Base-by-base conservation (phyloP, 1,284 basidiomycete genomes). In the Ustilago nuda region DNA sequence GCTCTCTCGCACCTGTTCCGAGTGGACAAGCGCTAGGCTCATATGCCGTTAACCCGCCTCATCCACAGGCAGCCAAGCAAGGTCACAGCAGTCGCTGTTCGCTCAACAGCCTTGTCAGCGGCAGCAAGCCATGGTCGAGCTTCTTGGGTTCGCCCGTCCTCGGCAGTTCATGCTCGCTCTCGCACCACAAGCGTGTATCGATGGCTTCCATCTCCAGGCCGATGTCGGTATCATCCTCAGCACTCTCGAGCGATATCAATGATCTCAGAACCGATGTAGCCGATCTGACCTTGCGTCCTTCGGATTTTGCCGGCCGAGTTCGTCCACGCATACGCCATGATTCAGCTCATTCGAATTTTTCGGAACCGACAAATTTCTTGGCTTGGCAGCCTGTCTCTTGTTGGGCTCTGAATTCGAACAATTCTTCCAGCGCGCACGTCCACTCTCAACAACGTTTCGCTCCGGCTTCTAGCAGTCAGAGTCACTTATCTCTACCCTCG, bases 141-240 rank as follows among this genome's bases (percentile, higher is more conserved):
- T 52, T 76, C 2, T 32, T 76, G 32, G 57, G 52, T 23, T 76
- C 69, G 27, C 66, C 74, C 27, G 45, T 61, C 27, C 64, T 71
- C 7, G 60, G 64, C n/a, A 61, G 58, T 41, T 37, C 19, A 27
- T 36, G 53, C 52, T 68, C 69, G 7, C 56, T 45, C 11, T 64
- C 55, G 27, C 63, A 56, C n/a, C 23, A 59, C 56, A 76, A 66
- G 60, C 54, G 66, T 4, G 27, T 76, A 1, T 66, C 74, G 15
- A 61, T 61, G 5, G 51, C 53, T 27, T 51, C 61, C 17, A 72
- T 76, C 56, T 76, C 74, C 19, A 50, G 74, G 13, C 74, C 74
- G 27, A 27, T 76, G 58, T 76, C 73, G 19, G 74, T 72, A 2
- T 57, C 66, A 13, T 69, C 74, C 15, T 72, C 73, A n/a, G 61